Evolutionary conservation across 1,284 basidiomycete genomes (phyloP).

Genomic region (Mycosarcoma maydis): DNA sequence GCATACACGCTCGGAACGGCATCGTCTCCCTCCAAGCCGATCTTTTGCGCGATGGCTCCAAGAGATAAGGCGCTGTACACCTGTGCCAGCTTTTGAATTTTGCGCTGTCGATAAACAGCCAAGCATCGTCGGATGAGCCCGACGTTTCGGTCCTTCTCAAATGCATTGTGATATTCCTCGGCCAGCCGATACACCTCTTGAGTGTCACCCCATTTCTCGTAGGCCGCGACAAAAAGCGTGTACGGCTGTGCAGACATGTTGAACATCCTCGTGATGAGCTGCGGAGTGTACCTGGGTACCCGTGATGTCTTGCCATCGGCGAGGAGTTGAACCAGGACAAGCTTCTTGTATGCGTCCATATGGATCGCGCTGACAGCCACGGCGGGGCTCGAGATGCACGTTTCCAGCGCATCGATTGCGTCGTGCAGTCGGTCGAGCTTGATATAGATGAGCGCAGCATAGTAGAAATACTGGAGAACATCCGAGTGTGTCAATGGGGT

Average conservation of each 20-base stretch:
- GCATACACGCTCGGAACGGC: slow-evolving; percentile 71
- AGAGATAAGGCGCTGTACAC: slow-evolving; percentile 81
- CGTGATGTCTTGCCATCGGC: slow-evolving; percentile 72
- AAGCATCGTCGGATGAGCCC: slow-evolving; percentile 77
- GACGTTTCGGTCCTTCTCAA: slow-evolving; percentile 74
- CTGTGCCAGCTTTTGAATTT: slow-evolving; percentile 78
- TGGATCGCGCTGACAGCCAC: slow-evolving; percentile 76
- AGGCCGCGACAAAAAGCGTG: slow-evolving; percentile 17
- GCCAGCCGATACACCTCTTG: slow-evolving; percentile 15
- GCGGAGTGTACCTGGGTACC: slow-evolving; percentile 31
- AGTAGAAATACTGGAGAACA: slow-evolving; percentile 60
- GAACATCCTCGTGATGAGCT: slow-evolving; percentile 20
- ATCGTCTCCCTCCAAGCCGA: slow-evolving; percentile 71
- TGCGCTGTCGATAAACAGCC: slow-evolving; percentile 76
- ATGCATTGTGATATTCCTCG: slow-evolving; percentile 23
- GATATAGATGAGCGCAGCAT: slow-evolving; percentile 51
- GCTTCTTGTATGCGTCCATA: slow-evolving; percentile 84
- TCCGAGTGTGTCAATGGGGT: slow-evolving; percentile 38
- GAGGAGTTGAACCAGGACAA: slow-evolving; percentile 79
- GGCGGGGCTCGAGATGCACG: slow-evolving; percentile 76
- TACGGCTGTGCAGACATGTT: slow-evolving; percentile 33
- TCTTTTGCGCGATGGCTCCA: slow-evolving; percentile 74
- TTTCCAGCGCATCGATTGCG: slow-evolving; percentile 55
- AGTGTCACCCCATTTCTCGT: slow-evolving; percentile 22
- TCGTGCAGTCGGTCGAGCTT: slow-evolving; percentile 29